Base-by-base conservation (phyloP, 2,329 filamentous ascomycete genomes). In the Alternaria hordeiaustralica region DNA sequence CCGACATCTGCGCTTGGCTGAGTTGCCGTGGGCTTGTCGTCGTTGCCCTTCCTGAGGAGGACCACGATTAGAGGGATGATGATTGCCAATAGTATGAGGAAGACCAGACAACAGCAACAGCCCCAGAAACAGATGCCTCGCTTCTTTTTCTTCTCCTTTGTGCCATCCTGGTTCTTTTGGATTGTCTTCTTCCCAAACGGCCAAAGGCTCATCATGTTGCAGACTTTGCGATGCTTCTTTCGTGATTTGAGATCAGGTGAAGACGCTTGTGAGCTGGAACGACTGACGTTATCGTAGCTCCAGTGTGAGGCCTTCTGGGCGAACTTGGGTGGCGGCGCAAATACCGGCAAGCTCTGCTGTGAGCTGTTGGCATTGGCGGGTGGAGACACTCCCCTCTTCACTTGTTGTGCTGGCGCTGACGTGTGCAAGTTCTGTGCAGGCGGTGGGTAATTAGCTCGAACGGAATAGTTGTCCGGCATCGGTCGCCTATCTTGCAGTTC, bases 41-140 rank as follows among this genome's bases (percentile, higher is more conserved):
- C 79, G 82, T 57, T 20, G 21, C 61, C 83, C 77, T 67, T 78
- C 49, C 68, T 75, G 0, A 75, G 75, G 23, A 79, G 64, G 1
- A 80, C 72, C 5, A 80, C 73, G 11, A 75, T 65, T 15, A 83
- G 68, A 1, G 82, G 74, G 25, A 82, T 77, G 36, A 84, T 75
- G 36, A 83, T 72, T 3, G 81, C 73, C 43, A 81, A 63, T 25
- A 84, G 61, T 53, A 74, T 74, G 43, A 74, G 65, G 51, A 76
- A 64, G 8, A 80, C 51, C 18, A 80, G 65, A 53, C 78, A 81
- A 47, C 78, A 79, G 45, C 78, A 78, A 43, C 77, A 80, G 58
- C 73, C 70, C 70, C 74, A 76, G 36, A 76, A 72, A 26, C 78
- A 78, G 36, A 72, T 70, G 6, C 73, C 75, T 33, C 71, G 70